These are phyloP conservation scores for Leersia perrieri DNA, from an alignment of 176 grass and related monocot genomes.

Conservation along the genomic window DNA sequence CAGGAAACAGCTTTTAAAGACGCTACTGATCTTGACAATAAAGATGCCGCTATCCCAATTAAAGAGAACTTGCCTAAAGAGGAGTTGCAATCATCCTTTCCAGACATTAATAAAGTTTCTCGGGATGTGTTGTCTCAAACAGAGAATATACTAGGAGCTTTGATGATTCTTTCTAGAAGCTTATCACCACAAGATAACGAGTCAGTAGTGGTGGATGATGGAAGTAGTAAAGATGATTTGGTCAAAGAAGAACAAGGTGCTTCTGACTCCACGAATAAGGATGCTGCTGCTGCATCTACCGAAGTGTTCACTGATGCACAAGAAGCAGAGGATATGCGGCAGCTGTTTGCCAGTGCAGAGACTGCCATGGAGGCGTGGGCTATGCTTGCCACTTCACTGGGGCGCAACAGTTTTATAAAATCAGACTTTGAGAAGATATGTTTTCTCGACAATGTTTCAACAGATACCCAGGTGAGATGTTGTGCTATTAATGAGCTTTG, in stretches of 20 bases:
- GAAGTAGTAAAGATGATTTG: slow-evolving; percentile 31
- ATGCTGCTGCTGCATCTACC: slow-evolving; percentile 27
- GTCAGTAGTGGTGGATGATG: slow-evolving; percentile 16
- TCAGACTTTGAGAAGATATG: slow-evolving; percentile 98
- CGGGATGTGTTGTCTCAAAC: slow-evolving; percentile 81
- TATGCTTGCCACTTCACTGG: slow-evolving; percentile 91
- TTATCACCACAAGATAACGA: slow-evolving; percentile 50
- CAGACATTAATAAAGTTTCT: slow-evolving; percentile 78
- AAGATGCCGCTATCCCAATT: slow-evolving; percentile 24
- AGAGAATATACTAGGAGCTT: slow-evolving; percentile 85
- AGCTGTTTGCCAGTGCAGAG: slow-evolving; percentile 83
- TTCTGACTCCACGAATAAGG: slow-evolving; percentile 40
- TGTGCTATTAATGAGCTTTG: slow-evolving; percentile 6
- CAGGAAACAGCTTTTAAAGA: slow-evolving; percentile 30
- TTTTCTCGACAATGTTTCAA: slow-evolving; percentile 86
- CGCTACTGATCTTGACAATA: slow-evolving; percentile 32
- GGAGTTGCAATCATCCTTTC: slow-evolving; percentile 44
- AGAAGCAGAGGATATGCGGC: slow-evolving; percentile 65
- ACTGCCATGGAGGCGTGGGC: slow-evolving; percentile 98
- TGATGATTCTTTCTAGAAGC: slow-evolving; percentile 75
- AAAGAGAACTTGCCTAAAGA: slow-evolving; percentile 31
- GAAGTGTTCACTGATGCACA: slow-evolving; percentile 35
- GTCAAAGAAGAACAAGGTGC: slow-evolving; percentile 30
- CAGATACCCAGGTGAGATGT: slow-evolving; percentile 70
- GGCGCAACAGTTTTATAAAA: slow-evolving; percentile 90